These are phyloP conservation scores for Neoascochyta sp. DNA, from an alignment of 2,329 filamentous ascomycete species.

Conservation along the genomic window DNA sequence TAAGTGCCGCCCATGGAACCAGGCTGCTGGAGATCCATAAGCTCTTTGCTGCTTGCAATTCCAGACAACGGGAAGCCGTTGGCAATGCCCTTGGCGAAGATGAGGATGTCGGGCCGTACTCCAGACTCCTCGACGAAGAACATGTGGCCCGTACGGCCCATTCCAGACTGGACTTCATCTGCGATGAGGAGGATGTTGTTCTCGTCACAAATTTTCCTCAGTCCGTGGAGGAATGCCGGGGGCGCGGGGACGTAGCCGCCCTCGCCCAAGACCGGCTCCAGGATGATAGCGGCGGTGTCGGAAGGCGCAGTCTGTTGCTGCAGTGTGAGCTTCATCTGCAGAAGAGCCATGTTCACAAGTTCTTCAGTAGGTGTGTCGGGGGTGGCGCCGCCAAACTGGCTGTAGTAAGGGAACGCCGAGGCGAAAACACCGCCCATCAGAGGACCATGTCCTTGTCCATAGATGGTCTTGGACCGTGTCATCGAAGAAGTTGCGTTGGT, in stretches of 20 bases:
- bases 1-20: constrained; percentile 32
- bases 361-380: constrained; percentile 23
- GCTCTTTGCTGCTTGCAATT: constrained; percentile 22
- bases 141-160: constrained; percentile 45
- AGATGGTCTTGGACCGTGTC: constrained; percentile 30
- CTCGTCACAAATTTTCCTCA: constrained; percentile 44
- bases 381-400: constrained; percentile 22
- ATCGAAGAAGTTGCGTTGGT: constrained; percentile 30
- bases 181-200: constrained; percentile 43
- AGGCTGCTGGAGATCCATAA: constrained; percentile 29
- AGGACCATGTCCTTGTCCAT: constrained; percentile 29
- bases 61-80: constrained; percentile 30
- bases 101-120: constrained; percentile 43
- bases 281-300: constrained; percentile 28
- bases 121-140: constrained; percentile 44
- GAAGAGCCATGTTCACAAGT: constrained; percentile 21
- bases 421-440: constrained; percentile 31
- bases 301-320: constrained; percentile 26
- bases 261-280: constrained; percentile 28
- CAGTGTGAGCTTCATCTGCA: constrained; percentile 25
- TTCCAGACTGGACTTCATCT: constrained; percentile 46
- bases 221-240: constrained; percentile 28
- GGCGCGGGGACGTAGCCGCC: constrained; percentile 30
- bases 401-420: constrained; percentile 30
- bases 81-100: constrained; percentile 39